phyloP scores from a whole-genome alignment of 768 basidiomycete species.

The Leccinum aurantiacum region DNA sequence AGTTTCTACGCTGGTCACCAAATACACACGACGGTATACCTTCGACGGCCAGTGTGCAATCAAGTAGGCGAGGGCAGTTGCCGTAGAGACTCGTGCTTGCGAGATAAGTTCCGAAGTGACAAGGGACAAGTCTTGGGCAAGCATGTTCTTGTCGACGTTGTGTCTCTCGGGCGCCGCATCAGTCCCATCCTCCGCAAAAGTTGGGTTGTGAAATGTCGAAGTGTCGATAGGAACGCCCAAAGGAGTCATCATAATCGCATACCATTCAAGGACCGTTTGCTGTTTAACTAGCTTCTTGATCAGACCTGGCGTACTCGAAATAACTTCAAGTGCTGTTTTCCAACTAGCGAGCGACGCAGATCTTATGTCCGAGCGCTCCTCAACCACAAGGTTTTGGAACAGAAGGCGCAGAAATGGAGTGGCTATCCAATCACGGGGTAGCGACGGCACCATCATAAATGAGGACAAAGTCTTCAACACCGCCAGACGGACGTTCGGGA shows the following conservation, averaged over 20 bases:
- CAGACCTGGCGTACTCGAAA: conserved; percentile 45
- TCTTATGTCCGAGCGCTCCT: conserved; percentile 86
- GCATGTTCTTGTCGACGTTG: conserved; percentile 96
- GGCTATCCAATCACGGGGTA: conserved; percentile 80
- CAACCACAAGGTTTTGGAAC: conserved; percentile 91
- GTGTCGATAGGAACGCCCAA: conserved; percentile 77
- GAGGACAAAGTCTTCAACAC: conserved; percentile 87
- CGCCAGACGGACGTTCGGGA: conserved; percentile 86
- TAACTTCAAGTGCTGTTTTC: conserved; percentile 63
- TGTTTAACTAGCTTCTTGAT: conserved; percentile 56
- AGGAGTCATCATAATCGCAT: conserved; percentile 85
- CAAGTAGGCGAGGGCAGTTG: conserved; percentile 72
- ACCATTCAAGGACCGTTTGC: conserved; percentile 77
- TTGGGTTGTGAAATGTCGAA: conserved; percentile 64
- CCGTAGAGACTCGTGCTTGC: conserved; percentile 75
- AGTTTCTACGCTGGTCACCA: background rate
- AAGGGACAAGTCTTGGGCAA: conserved; percentile 85
- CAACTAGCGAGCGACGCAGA: conserved; percentile 71
- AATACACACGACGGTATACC: conserved; percentile 34
- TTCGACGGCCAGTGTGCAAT: conserved; percentile 65
- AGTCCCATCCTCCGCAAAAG: conserved; percentile 46
- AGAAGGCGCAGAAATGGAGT: conserved; percentile 77
- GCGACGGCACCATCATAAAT: conserved; percentile 76
- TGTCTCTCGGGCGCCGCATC: conserved; percentile 61
- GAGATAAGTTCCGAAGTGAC: conserved; percentile 74